phyloP scores from a whole-genome alignment of 2,329 filamentous ascomycete species.

The Mycosphaerella sp. region DNA sequence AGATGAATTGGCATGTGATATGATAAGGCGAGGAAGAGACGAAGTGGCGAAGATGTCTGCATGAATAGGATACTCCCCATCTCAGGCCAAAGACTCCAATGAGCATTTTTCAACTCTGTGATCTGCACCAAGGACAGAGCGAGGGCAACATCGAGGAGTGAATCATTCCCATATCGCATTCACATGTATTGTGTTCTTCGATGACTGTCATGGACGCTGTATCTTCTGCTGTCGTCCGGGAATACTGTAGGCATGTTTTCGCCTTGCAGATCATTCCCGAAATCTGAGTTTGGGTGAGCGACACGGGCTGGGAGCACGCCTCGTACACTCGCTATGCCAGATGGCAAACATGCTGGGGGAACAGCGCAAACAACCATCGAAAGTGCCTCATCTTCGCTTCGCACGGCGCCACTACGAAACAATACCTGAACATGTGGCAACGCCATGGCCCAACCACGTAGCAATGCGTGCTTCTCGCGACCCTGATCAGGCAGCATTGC shows the following conservation, averaged over 20 bases:
- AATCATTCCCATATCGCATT: not conserved
- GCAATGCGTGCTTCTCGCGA: conserved; percentile 1
- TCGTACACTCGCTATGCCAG: too few species aligned
- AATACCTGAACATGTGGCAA: conserved; percentile 6
- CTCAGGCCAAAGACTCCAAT: too few species aligned
- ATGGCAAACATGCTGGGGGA: too few species aligned
- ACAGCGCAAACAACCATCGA: conserved; percentile 3
- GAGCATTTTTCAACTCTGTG: too few species aligned
- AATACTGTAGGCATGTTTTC: too few species aligned
- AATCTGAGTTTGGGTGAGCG: too few species aligned
- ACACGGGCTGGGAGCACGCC: too few species aligned
- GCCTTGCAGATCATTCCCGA: too few species aligned
- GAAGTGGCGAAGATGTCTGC: too few species aligned
- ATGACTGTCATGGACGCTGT: too few species aligned
- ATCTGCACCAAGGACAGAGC: not conserved
- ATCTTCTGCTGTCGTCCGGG: too few species aligned
- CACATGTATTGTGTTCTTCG: not conserved
- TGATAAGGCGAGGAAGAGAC: not conserved
- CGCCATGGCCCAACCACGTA: conserved; percentile 5
- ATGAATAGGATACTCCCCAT: too few species aligned
- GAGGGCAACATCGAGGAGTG: not conserved
- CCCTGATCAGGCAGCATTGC: conserved; percentile 5
- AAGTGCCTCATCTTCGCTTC: conserved; percentile 10
- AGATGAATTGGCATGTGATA: not conserved
- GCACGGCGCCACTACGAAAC: conserved; percentile 1